Evolutionary conservation across 805 yeast genomes (phyloP).

Genomic region (Metschnikowia lochheadii): DNA sequence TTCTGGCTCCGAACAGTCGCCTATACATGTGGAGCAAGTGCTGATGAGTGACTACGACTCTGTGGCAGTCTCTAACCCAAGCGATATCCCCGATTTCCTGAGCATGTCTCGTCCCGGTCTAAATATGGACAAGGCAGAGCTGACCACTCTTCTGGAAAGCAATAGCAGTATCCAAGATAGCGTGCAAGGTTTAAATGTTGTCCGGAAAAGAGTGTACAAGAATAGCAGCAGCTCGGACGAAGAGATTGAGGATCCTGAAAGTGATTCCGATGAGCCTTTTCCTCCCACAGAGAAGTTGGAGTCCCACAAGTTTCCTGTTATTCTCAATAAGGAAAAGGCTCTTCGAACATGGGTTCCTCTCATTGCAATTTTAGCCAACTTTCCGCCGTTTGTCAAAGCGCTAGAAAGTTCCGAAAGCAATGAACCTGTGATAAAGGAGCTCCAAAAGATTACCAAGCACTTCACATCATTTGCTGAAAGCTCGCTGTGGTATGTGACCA

Average conservation of each 20-base stretch:
- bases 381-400: constrained; percentile 28
- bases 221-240: constrained; percentile 5
- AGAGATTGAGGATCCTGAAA: constrained; percentile 2
- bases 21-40: constrained; percentile 5
- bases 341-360: constrained; percentile 36
- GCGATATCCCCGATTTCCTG: constrained; percentile 29
- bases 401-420: constrained; percentile 18
- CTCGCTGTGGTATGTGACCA: constrained; percentile 20
- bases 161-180: constrained; percentile 5
- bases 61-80: constrained; percentile 26
- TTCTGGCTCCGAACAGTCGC: constrained; percentile 11
- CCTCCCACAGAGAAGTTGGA: constrained; percentile 13
- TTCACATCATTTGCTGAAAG: constrained; percentile 10
- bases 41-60: constrained; percentile 15
- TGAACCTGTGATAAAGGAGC: constrained; percentile 13
- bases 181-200: not conserved
- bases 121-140: constrained; percentile 6
- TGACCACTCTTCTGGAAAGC: constrained; percentile 5
- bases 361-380: constrained; percentile 35
- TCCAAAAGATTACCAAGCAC: constrained; percentile 24
- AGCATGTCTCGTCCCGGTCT: constrained; percentile 5
- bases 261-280: not conserved
- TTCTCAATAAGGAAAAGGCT: constrained; percentile 5
- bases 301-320: constrained; percentile 11
- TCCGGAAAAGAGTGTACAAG: constrained; percentile 4